Percentiles rank a stretch among this genome's conserved stretches.
Conservation (phyloP, 2,329 filamentous ascomycete species). For the Aphanoascus verrucosus region DNA sequence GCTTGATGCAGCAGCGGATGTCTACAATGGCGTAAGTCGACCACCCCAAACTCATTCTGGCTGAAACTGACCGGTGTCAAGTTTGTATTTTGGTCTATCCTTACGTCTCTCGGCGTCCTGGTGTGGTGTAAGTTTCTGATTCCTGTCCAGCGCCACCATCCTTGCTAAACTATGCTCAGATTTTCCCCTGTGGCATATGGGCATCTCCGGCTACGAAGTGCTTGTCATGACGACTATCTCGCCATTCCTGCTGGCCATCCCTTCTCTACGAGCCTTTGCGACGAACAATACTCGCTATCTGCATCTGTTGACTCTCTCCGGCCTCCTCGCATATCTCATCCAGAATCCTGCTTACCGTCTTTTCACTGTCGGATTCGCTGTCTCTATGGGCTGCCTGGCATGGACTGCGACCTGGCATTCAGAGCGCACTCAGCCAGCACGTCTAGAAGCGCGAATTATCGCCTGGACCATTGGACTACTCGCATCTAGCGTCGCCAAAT, state of each 20-base stretch:
- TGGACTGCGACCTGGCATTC: conserved; percentile 76
- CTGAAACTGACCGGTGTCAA: conserved; percentile 31
- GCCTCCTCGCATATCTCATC: conserved; percentile 69
- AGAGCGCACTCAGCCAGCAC: conserved; percentile 60
- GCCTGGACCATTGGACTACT: conserved; percentile 75
- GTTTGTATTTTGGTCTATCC: conserved; percentile 92
- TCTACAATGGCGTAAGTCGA: conserved; percentile 72
- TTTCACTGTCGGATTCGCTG: conserved; percentile 68
- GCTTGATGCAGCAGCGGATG: conserved; percentile 72
- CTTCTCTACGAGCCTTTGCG: conserved; percentile 55
- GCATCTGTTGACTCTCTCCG: conserved; percentile 67
- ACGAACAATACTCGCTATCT: conserved; percentile 57
- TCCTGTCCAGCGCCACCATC: background rate
- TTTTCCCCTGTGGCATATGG: conserved; percentile 98
- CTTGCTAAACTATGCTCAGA: conserved; percentile 41
- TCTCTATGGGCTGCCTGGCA: conserved; percentile 67
- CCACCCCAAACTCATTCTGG: background rate
- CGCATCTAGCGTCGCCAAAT: conserved; percentile 79
- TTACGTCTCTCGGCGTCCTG: conserved; percentile 77
- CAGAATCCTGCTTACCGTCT: conserved; percentile 63
- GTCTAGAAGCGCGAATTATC: conserved; percentile 70
- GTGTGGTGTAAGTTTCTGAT: conserved; percentile 70
- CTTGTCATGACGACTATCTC: conserved; percentile 76
- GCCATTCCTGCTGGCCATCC: conserved; percentile 65
- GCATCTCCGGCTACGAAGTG: conserved; percentile 90